phyloP scores from a whole-genome alignment of 306 rosid species.

The Cotoneaster glaucophyllus region DNA sequence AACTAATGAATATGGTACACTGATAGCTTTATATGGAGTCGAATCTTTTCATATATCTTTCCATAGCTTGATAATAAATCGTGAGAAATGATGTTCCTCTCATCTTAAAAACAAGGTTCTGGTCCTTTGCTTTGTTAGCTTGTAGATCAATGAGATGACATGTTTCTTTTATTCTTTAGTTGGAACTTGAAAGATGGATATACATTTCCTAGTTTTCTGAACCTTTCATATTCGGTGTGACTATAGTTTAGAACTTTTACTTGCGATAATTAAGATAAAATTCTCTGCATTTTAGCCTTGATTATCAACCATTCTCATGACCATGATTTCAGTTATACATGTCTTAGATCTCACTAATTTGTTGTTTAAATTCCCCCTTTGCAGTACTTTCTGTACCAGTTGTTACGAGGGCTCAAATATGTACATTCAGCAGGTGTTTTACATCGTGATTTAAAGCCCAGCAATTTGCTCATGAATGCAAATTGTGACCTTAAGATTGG shows the following conservation, averaged over 20 bases:
- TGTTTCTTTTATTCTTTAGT: background rate
- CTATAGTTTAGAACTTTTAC: background rate
- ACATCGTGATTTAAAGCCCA: conserved; percentile 97
- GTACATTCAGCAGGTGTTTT: conserved; percentile 90
- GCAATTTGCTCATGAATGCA: conserved; percentile 83
- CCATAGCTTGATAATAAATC: background rate
- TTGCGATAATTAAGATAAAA: background rate
- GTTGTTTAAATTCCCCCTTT: conserved; percentile 15
- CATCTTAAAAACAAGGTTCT: background rate
- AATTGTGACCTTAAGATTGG: conserved; percentile 98
- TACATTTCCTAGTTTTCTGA: background rate
- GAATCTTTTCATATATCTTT: background rate
- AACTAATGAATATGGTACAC: background rate
- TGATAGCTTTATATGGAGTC: background rate
- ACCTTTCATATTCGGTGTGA: background rate
- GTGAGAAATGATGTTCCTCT: background rate
- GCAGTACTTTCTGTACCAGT: conserved; percentile 93
- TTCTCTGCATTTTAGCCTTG: background rate
- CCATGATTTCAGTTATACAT: conserved; percentile 13
- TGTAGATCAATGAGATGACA: background rate
- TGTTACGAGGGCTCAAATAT: conserved; percentile 88
- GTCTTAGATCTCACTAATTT: conserved; percentile 11
- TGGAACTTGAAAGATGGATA: background rate
- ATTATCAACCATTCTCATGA: background rate
- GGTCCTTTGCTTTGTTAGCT: background rate